A percentile compares a stretch with the other conserved stretches of the same genome.
These are phyloP conservation scores for Tremella fuciformis DNA, from an alignment of 768 basidiomycete species.

Conservation along the genomic window DNA sequence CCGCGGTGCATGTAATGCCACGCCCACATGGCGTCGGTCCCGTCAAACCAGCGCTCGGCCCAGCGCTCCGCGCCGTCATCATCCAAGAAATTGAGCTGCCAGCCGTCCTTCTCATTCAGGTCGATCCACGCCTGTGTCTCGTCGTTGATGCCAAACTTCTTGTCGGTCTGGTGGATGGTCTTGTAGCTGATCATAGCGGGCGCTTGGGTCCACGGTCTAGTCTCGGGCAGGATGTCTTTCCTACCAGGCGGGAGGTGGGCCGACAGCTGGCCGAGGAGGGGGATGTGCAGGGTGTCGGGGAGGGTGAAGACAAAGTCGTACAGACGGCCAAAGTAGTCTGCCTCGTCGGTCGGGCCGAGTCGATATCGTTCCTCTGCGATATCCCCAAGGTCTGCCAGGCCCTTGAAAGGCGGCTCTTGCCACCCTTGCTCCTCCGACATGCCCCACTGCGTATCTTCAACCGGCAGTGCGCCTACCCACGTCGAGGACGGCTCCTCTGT, in stretches of 20 bases:
- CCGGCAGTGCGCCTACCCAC: no score
- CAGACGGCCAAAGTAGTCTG: conserved; percentile 6
- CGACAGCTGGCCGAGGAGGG: neutral
- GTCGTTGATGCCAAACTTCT: conserved; percentile 16
- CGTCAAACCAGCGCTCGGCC: conserved; percentile 20
- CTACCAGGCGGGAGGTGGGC: neutral
- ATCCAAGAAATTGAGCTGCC: conserved; percentile 38
- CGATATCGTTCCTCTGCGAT: conserved; percentile 27
- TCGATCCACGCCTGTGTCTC: conserved; percentile 29
- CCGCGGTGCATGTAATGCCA: conserved; percentile 44
- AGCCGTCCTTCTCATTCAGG: conserved; percentile 33
- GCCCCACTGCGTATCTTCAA: conserved; percentile 16
- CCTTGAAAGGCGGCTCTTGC: neutral
- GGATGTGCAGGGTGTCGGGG: conserved; percentile 1
- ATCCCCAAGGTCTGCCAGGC: conserved; percentile 25
- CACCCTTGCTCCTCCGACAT: conserved; percentile 31
- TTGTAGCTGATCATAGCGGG: conserved; percentile 37
- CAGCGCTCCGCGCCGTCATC: conserved; percentile 32
- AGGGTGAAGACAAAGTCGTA: conserved; percentile 11
- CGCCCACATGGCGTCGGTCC: conserved; percentile 34
- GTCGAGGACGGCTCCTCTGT: no score
- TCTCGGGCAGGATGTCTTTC: neutral
- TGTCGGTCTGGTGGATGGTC: conserved; percentile 43
- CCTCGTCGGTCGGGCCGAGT: conserved; percentile 12
- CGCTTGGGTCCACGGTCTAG: neutral